A percentile compares a stretch with the other conserved stretches of the same genome.
These are phyloP conservation scores for Aspergillus coremiiformis DNA, from an alignment of 495 filamentous ascomycete species.

Conservation along the genomic window DNA sequence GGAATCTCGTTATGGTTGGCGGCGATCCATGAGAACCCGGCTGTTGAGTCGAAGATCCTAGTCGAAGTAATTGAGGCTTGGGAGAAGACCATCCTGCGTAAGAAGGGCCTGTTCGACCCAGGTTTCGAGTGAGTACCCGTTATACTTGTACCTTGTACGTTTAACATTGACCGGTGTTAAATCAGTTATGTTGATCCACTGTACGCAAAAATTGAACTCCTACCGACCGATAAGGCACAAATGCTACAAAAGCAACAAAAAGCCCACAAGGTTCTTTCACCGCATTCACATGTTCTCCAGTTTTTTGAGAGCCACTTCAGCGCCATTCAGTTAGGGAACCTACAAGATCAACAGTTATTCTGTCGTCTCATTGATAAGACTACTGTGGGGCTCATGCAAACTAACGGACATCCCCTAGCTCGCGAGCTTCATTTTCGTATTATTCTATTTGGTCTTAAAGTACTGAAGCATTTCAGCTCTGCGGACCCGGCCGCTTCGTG, in stretches of 20 bases:
- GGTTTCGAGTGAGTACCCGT: constrained; percentile 51
- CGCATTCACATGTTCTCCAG: constrained; percentile 78
- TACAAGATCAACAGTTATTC: constrained; percentile 73
- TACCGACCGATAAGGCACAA: constrained; percentile 76
- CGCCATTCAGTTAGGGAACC: constrained; percentile 72
- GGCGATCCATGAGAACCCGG: constrained; percentile 92
- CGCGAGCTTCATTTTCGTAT: constrained; percentile 87
- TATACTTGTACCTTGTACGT: not conserved
- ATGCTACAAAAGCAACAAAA: constrained; percentile 66
- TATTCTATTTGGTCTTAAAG: constrained; percentile 68
- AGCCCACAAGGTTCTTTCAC: constrained; percentile 71
- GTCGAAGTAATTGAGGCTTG: constrained; percentile 79
- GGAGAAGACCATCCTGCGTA: constrained; percentile 69
- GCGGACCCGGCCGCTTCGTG: constrained; percentile 53
- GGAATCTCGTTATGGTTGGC: constrained; percentile 94
- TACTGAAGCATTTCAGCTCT: constrained; percentile 62
- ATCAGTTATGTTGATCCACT: constrained; percentile 76
- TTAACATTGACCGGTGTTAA: constrained; percentile 6
- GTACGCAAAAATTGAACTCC: constrained; percentile 83
- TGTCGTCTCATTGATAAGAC: constrained; percentile 70
- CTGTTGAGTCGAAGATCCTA: constrained; percentile 73
- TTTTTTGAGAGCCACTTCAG: constrained; percentile 92
- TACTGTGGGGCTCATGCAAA: constrained; percentile 58
- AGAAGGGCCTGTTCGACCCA: constrained; percentile 72
- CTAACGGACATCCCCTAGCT: constrained; percentile 73